Evolutionary conservation across 768 basidiomycete genomes (phyloP).

Genomic region (Naganishia kalamii): DNA sequence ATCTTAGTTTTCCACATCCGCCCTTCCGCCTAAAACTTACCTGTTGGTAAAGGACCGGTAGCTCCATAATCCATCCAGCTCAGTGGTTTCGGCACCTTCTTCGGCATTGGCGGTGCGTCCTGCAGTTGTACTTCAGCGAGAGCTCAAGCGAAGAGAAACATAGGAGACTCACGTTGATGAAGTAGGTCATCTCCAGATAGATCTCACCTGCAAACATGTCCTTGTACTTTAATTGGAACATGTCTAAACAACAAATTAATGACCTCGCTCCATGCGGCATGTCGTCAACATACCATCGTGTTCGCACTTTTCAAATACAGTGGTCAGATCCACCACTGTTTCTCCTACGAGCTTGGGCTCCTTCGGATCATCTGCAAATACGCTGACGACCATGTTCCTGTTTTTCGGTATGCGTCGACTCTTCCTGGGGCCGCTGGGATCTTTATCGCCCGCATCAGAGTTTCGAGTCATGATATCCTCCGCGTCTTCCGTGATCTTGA

Average conservation of each 20-base stretch:
- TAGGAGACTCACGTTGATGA: slow-evolving; percentile 53
- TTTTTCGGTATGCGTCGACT: slow-evolving; percentile 35
- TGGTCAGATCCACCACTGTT: slow-evolving; percentile 65
- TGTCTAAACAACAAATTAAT: slow-evolving; percentile 56
- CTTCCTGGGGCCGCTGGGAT: slow-evolving; percentile 23
- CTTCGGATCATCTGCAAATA: slow-evolving; percentile 71
- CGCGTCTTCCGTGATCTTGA: slow-evolving; percentile 59
- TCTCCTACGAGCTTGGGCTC: slow-evolving; percentile 76
- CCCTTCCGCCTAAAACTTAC: neutral
- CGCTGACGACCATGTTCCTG: slow-evolving; percentile 62
- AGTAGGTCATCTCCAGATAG: slow-evolving; percentile 91
- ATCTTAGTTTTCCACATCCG: neutral
- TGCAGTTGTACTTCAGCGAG: neutral
- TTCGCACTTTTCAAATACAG: slow-evolving; percentile 76
- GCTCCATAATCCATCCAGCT: slow-evolving; percentile 16
- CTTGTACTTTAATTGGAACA: slow-evolving; percentile 84
- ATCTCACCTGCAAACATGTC: slow-evolving; percentile 71
- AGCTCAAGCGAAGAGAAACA: neutral
- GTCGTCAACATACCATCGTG: slow-evolving; percentile 66
- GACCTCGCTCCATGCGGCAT: neutral
- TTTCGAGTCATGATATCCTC: slow-evolving; percentile 40
- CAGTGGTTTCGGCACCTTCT: slow-evolving; percentile 22
- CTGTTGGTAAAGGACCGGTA: neutral
- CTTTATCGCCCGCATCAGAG: neutral
- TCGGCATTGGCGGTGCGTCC: slow-evolving; percentile 24